Evolutionary conservation across 768 basidiomycete genomes (phyloP).

Genomic region (Lactifluus subvellereus): DNA sequence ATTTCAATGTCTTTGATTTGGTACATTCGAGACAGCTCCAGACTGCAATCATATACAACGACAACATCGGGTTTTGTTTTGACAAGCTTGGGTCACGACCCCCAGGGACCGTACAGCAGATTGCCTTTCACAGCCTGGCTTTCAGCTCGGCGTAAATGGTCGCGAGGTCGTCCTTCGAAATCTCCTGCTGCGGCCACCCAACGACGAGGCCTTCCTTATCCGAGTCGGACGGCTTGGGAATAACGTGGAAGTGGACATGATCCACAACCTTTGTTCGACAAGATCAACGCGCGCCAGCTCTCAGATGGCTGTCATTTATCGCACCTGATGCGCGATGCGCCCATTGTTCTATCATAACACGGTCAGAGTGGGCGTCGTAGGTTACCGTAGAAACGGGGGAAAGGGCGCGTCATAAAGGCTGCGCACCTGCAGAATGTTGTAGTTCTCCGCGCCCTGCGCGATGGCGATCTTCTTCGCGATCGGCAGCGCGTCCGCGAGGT

Average conservation of each 20-base stretch:
- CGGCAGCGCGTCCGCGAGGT: constrained; percentile 68
- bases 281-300: not conserved
- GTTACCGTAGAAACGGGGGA: not conserved
- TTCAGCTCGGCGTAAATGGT: constrained; percentile 54
- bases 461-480: constrained; percentile 84
- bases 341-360: constrained; percentile 57
- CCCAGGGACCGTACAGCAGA: no score
- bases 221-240: constrained; percentile 71
- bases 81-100: no score
- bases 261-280: constrained; percentile 49
- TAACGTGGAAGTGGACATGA: constrained; percentile 92
- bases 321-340: constrained; percentile 43
- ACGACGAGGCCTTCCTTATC: constrained; percentile 72
- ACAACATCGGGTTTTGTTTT: no score
- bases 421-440: constrained; percentile 74
- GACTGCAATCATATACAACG: no score
- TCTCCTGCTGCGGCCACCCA: constrained; percentile 65
- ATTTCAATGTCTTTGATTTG: not conserved
- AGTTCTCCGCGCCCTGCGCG: constrained; percentile 68
- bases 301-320: not conserved
- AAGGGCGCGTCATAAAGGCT: no score
- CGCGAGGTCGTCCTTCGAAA: constrained; percentile 60
- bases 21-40: not conserved
- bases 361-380: not conserved
- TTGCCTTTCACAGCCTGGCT: constrained; percentile 39